Conservation (phyloP, 805 yeast species). For the Metschnikowia lunata region DNA sequence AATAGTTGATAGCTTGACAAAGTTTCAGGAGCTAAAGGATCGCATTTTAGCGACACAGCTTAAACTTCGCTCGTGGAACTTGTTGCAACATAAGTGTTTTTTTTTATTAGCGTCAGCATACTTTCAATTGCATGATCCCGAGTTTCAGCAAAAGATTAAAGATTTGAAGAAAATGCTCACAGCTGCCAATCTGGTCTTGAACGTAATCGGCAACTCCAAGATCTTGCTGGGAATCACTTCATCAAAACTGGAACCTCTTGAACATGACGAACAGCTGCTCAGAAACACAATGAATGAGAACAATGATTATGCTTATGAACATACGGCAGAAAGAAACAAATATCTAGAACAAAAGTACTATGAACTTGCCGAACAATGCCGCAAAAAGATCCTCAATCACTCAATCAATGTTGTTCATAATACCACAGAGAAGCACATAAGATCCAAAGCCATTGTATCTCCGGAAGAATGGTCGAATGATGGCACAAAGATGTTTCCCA, state of each 20-base stretch:
- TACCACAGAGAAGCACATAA: slow-evolving; percentile 23
- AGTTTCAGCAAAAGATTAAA: slow-evolving; percentile 25
- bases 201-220: slow-evolving; percentile 2
- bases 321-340: slow-evolving; percentile 27
- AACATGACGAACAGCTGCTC: not conserved
- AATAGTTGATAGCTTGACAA: slow-evolving; percentile 3
- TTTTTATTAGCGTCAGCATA: slow-evolving; percentile 75
- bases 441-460: slow-evolving; percentile 16
- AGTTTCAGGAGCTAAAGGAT: slow-evolving; percentile 20
- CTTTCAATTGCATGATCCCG: slow-evolving; percentile 47
- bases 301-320: not conserved
- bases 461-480: slow-evolving; percentile 21
- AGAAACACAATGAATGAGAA: not conserved
- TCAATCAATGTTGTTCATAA: slow-evolving; percentile 33
- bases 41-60: slow-evolving; percentile 19
- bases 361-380: slow-evolving; percentile 55
- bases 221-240: not conserved
- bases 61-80: slow-evolving; percentile 47
- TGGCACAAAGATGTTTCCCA: slow-evolving; percentile 30
- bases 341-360: slow-evolving; percentile 51
- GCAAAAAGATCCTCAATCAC: slow-evolving; percentile 48
- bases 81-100: slow-evolving; percentile 68
- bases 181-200: slow-evolving; percentile 1
- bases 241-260: no score
- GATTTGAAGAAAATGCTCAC: slow-evolving; percentile 10